These are phyloP conservation scores for Coemansia sp. DNA, from an alignment of 192 early-diverging fungal species.

Conservation along the genomic window DNA sequence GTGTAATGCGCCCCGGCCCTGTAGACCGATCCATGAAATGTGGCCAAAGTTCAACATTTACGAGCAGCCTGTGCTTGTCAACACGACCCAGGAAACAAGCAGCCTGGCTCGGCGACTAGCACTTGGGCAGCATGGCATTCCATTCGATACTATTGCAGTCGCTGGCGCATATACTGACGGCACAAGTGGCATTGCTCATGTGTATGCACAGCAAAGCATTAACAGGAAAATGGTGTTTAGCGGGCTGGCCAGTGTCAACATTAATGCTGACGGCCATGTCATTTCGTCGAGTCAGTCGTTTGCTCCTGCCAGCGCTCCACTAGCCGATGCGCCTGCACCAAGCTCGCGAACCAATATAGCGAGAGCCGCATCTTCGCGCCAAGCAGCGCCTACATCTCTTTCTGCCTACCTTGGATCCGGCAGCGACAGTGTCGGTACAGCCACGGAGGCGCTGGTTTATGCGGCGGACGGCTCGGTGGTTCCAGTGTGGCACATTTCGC, in stretches of 20 bases:
- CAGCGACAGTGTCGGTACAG: too few species aligned
- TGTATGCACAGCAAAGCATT: conserved; percentile 72
- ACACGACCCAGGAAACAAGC: neutral
- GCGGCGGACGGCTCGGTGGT: conserved; percentile 54
- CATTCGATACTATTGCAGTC: conserved; percentile 36
- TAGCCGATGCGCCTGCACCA: too few species aligned
- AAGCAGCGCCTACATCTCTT: conserved; percentile 5
- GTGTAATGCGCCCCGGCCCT: neutral
- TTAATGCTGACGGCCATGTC: conserved; percentile 60
- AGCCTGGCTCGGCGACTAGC: neutral
- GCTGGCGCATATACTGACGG: conserved; percentile 66
- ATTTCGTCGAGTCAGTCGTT: conserved; percentile 77
- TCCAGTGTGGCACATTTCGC: conserved; percentile 77
- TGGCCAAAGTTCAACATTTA: neutral
- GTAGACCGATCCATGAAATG: neutral
- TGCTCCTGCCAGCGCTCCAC: neutral
- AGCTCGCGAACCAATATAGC: neutral
- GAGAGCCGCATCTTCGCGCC: neutral
- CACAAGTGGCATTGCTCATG: conserved; percentile 76
- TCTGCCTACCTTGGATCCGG: neutral
- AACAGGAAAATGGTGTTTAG: conserved; percentile 73
- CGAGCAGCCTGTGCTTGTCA: conserved; percentile 1
- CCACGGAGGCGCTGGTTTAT: conserved; percentile 62
- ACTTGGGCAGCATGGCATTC: neutral
- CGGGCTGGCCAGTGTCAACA: conserved; percentile 80